A percentile compares a stretch with the other conserved stretches of the same genome.
phyloP scores from a whole-genome alignment of 2,329 filamentous ascomycete genomes.

The Chaetomium globosum region DNA sequence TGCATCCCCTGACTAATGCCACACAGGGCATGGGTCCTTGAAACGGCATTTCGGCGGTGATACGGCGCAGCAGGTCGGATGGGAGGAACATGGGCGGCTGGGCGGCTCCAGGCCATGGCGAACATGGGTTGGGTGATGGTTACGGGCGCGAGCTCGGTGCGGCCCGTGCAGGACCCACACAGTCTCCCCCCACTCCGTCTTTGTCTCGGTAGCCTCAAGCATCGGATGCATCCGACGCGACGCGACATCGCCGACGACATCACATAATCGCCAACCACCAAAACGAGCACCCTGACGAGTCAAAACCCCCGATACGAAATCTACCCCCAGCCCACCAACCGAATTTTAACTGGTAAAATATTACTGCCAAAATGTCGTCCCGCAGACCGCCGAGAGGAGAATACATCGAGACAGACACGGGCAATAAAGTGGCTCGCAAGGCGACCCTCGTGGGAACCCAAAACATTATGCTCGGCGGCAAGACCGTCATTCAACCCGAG shows the following conservation, averaged over 20 bases:
- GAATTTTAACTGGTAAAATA: neutral
- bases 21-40: neutral
- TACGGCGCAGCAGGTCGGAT: neutral
- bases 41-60: neutral
- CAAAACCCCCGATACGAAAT: no score
- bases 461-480: conserved; percentile 96
- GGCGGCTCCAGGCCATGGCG: no score
- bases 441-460: conserved; percentile 91
- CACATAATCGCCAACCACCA: neutral
- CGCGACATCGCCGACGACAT: neutral
- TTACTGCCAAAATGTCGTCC: conserved; percentile 66
- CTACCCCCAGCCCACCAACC: no score
- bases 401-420: conserved; percentile 97
- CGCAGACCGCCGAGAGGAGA: conserved; percentile 80
- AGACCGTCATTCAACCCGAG: conserved; percentile 92
- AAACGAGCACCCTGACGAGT: neutral
- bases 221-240: neutral
- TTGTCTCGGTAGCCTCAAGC: no score
- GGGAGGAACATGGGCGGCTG: no score
- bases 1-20: neutral
- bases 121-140: no score
- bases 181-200: no score
- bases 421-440: conserved; percentile 95
- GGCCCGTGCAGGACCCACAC: no score
- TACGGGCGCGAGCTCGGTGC: no score